Base-by-base conservation (phyloP, 139 green algal species). In the Closterium sp. region DNA sequence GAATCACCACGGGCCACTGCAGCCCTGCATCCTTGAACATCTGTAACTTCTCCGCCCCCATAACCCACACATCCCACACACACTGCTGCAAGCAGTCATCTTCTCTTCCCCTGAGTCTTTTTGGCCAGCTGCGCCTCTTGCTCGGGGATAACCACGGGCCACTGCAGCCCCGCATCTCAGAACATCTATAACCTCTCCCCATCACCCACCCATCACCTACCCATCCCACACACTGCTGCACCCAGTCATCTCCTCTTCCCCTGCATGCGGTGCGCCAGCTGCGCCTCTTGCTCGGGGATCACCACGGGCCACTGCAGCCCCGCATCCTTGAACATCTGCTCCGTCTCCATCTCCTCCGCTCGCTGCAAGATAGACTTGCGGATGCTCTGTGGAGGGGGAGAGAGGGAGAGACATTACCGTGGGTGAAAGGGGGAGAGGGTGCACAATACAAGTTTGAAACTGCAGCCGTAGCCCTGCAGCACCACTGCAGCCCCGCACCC, bases 321-420 rank as follows among this genome's bases (percentile, higher is more conserved):
- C 29, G 91, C 91, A n/a, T 93, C 91, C 17, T 93, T 93, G 87
- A 93, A 93, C 27, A 93, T 28, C 87, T 93, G 87, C 24, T 93
- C 91, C 30, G 91, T 93, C 87, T 93, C 91, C 91, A 93, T 93
- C 34, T 93, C 28, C 91, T 93, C 91, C 11, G 91, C 87, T 2
- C 93, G 42, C 9, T 93, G 9, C 42, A 93, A 4, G 27, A 93
- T 93, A 1, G 31, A 31, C 29, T 89, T 86, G 24, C 91, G 31
- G 88, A 93, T 93, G 29, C 31, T n/a, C 89, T 92, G 89, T 19
- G 79, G 17, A 34, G 19, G 79, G 17, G 13, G 19, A 88, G 19
- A 42, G 79, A 87, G 73, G 29, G 17, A 13, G 79, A 19, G 31
- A 88, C 1, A 42, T 45, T 6, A 45, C 38, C 38, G 4, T 9